A percentile compares a stretch with the other conserved stretches of the same genome.
These are phyloP conservation scores for Scheffersomyces cryptocercus DNA, from an alignment of 1,139 yeast genomes.

Conservation along the genomic window DNA sequence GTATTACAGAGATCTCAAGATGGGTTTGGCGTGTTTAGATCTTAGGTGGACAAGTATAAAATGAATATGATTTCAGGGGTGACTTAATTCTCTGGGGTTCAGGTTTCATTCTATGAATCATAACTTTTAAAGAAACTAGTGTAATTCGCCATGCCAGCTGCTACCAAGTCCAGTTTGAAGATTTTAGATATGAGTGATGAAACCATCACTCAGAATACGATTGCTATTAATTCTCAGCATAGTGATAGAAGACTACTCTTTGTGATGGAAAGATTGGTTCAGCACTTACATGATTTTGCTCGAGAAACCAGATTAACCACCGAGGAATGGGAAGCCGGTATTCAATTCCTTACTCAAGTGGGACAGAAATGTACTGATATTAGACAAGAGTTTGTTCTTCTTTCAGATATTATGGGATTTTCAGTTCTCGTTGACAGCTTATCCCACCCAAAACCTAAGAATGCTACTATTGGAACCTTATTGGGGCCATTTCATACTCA, in stretches of 20 bases:
- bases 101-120: too few species aligned
- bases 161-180: background rate
- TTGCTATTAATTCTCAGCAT: constrained; percentile 26
- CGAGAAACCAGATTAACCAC: constrained; percentile 31
- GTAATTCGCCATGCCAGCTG: too few species aligned
- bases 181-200: constrained; percentile 27
- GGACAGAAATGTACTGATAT: constrained; percentile 31
- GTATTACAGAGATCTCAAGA: too few species aligned
- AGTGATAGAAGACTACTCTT: constrained; percentile 23
- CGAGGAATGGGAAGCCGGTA: constrained; percentile 33
- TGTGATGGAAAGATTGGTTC: constrained; percentile 25
- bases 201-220: constrained; percentile 28
- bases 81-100: too few species aligned
- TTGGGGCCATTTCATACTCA: constrained; percentile 37
- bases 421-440: constrained; percentile 32
- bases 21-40: too few species aligned
- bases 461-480: constrained; percentile 32
- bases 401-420: constrained; percentile 30
- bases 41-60: too few species aligned
- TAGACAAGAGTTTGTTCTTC: constrained; percentile 32
- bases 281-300: constrained; percentile 34
- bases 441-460: constrained; percentile 30
- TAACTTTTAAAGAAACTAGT: too few species aligned
- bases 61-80: too few species aligned
- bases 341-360: constrained; percentile 25